These are phyloP conservation scores for Umbelopsis vinacea DNA, from an alignment of 192 early-diverging fungal genomes.

Conservation along the genomic window DNA sequence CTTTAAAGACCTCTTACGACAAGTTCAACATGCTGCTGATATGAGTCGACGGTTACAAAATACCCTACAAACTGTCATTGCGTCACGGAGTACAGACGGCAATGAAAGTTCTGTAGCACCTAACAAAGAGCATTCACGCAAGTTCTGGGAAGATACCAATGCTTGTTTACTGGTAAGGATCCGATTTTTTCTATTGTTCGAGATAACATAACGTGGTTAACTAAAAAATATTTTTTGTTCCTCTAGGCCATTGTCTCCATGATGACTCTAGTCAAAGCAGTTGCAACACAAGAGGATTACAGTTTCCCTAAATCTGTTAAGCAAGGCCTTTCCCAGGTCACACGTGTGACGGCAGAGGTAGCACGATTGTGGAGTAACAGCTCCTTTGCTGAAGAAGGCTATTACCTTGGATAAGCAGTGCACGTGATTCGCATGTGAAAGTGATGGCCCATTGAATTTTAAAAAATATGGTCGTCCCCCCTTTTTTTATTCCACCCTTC, in stretches of 20 bases:
- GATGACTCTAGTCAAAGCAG: slow-evolving; percentile 31
- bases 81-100: not conserved
- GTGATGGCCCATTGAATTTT: not conserved
- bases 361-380: slow-evolving; percentile 38
- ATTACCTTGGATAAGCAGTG: slow-evolving; percentile 21
- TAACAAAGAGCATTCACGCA: slow-evolving; percentile 22
- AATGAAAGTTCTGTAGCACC: not conserved
- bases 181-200: too few species aligned
- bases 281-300: slow-evolving; percentile 41
- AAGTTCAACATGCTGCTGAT: slow-evolving; percentile 28
- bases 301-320: slow-evolving; percentile 37
- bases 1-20: slow-evolving; percentile 18
- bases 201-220: too few species aligned
- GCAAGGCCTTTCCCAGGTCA: slow-evolving; percentile 38
- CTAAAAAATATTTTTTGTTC: too few species aligned
- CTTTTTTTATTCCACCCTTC: not conserved
- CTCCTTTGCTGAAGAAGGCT: slow-evolving; percentile 38
- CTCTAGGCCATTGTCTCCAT: slow-evolving; percentile 31
- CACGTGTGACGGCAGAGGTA: slow-evolving; percentile 39
- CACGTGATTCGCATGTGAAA: slow-evolving; percentile 23
- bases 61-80: slow-evolving; percentile 25
- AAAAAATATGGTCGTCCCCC: not conserved
- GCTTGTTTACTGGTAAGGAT: slow-evolving; percentile 37
- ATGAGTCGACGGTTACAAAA: slow-evolving; percentile 7
- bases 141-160: slow-evolving; percentile 38